phyloP scores from a whole-genome alignment of 1,139 yeast genomes.

The Pneumocystis canis region DNA sequence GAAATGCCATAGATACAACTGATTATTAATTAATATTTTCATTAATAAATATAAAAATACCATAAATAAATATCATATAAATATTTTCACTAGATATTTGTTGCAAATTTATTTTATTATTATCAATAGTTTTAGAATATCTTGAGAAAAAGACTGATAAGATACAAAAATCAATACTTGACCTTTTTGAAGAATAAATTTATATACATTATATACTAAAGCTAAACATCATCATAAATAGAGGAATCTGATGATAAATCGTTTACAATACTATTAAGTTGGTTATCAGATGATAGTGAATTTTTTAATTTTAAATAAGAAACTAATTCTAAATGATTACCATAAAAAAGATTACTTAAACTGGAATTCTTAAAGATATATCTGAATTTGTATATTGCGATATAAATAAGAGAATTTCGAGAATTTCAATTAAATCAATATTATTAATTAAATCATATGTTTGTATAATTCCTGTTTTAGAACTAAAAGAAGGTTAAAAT shows the following conservation, averaged over 20 bases:
- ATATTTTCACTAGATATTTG: not conserved
- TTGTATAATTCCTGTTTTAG: not conserved
- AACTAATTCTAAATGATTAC: not conserved
- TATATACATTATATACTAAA: not conserved
- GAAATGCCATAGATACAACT: not conserved
- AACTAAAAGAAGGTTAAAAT: not conserved
- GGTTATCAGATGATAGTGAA: not conserved
- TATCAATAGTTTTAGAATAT: not conserved
- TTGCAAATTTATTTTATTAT: not conserved
- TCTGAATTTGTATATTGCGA: not conserved
- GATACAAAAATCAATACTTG: not conserved
- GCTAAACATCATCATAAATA: not conserved
- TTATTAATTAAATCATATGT: not conserved
- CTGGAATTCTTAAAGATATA: not conserved
- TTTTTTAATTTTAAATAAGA: not conserved
- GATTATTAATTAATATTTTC: not conserved
- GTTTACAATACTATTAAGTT: not conserved
- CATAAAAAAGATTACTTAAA: not conserved
- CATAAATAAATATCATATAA: not conserved
- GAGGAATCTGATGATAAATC: not conserved
- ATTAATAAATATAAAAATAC: not conserved
- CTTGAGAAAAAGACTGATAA: not conserved
- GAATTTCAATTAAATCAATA: not conserved
- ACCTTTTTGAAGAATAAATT: not conserved
- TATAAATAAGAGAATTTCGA: not conserved